Evolutionary conservation across 1,139 yeast species (phyloP).

Genomic region (Candida tropicalis): DNA sequence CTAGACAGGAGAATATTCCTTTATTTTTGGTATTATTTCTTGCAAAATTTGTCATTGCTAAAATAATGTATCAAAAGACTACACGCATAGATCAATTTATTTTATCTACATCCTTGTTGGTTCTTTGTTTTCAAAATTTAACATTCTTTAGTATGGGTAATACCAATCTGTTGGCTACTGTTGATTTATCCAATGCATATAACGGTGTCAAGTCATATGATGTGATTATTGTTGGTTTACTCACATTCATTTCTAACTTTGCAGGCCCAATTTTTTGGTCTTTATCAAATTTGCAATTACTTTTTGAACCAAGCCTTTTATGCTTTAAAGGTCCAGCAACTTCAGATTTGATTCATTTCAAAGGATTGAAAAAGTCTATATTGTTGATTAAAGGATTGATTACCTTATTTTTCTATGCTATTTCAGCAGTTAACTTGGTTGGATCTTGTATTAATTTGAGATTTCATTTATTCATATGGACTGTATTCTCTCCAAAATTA

Average conservation of each 20-base stretch:
- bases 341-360: slow-evolving; percentile 19
- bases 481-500: slow-evolving; percentile 93
- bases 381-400: slow-evolving; percentile 39
- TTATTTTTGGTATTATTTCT: slow-evolving; percentile 56
- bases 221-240: slow-evolving; percentile 69
- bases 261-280: slow-evolving; percentile 87
- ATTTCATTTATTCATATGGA: slow-evolving; percentile 93
- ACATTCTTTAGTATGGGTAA: slow-evolving; percentile 88
- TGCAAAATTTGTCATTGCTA: slow-evolving; percentile 31
- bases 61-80: slow-evolving; percentile 13
- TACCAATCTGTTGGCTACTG: slow-evolving; percentile 88
- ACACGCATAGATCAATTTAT: slow-evolving; percentile 24
- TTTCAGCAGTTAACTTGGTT: slow-evolving; percentile 60
- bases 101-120: slow-evolving; percentile 24
- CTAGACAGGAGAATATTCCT: slow-evolving; percentile 70
- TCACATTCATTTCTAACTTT: slow-evolving; percentile 83
- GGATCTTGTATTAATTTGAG: slow-evolving; percentile 74
- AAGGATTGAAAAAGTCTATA: slow-evolving; percentile 33
- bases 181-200: slow-evolving; percentile 88
- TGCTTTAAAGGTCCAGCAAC: slow-evolving; percentile 13
- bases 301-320: slow-evolving; percentile 34
- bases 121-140: slow-evolving; percentile 60
- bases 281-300: slow-evolving; percentile 49
- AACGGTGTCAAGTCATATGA: slow-evolving; percentile 79
- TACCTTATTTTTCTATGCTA: slow-evolving; percentile 55